These are phyloP conservation scores for Acanthamoeba healyi DNA, from an alignment of 208 protist genomes.

Conservation along the genomic window DNA sequence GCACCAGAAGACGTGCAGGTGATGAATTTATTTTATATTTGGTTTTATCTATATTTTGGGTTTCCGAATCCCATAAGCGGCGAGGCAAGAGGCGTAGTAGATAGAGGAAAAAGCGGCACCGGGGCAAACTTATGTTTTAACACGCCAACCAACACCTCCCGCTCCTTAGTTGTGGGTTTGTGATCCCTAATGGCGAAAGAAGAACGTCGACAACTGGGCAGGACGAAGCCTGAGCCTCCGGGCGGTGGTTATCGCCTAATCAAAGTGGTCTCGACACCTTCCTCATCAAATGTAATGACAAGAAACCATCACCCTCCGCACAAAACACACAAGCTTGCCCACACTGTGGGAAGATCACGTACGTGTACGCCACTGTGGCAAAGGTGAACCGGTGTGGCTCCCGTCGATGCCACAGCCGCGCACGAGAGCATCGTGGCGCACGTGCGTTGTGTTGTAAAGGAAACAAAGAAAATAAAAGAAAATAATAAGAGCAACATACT, in stretches of 20 bases:
- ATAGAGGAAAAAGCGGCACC: neutral
- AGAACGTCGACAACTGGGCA: constrained; percentile 38
- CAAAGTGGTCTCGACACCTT: constrained; percentile 20
- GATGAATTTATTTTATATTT: neutral
- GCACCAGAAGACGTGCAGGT: too few species aligned
- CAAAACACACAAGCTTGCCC: neutral
- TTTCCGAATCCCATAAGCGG: neutral
- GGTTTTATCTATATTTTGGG: neutral
- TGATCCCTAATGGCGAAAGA: constrained; percentile 50
- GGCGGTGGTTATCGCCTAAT: constrained; percentile 31
- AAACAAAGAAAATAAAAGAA: neutral
- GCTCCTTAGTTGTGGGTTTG: neutral
- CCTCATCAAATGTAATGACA: neutral
- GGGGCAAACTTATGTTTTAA: neutral
- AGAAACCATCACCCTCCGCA: too few species aligned
- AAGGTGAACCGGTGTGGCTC: too few species aligned
- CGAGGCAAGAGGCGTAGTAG: neutral
- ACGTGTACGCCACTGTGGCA: too few species aligned
- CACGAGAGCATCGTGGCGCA: too few species aligned
- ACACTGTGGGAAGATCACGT: too few species aligned
- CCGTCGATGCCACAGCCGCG: too few species aligned
- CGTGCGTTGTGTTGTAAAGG: too few species aligned
- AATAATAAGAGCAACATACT: neutral
- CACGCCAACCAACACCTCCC: constrained; percentile 25
- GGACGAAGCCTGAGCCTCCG: neutral